These are phyloP conservation scores for Bruguiera gymnorhiza DNA, from an alignment of 345 rosid genomes.

Conservation along the genomic window DNA sequence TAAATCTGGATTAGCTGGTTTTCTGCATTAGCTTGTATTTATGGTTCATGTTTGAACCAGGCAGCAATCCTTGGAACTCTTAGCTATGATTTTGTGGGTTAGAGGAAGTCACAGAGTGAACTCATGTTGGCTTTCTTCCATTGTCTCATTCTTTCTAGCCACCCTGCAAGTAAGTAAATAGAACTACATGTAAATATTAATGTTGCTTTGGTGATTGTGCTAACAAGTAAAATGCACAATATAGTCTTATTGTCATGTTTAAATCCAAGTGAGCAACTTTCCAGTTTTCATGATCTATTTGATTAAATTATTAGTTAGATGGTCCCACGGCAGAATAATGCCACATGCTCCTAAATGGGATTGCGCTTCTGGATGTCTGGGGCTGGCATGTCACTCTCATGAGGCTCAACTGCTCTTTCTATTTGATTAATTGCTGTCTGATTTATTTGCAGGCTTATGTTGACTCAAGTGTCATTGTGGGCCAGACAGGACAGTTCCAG, in stretches of 20 bases:
- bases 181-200: too few species aligned
- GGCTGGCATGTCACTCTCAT: neutral
- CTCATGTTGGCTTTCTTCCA: too few species aligned
- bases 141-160: too few species aligned
- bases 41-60: neutral
- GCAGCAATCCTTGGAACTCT: neutral
- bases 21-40: neutral
- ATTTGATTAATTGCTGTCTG: neutral
- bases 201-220: too few species aligned
- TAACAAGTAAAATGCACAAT: too few species aligned
- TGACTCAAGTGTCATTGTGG: constrained; percentile 94
- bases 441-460: constrained; percentile 72
- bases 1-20: neutral
- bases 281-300: neutral
- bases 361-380: neutral
- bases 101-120: neutral
- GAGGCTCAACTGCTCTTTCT: neutral
- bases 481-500: constrained; percentile 77
- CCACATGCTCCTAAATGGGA: neutral
- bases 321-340: too few species aligned
- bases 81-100: neutral
- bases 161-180: too few species aligned
- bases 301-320: neutral
- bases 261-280: too few species aligned
- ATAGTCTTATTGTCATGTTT: too few species aligned